These are phyloP conservation scores for Cordyceps tenuipes DNA, from an alignment of 2,329 filamentous ascomycete genomes.

Conservation along the genomic window DNA sequence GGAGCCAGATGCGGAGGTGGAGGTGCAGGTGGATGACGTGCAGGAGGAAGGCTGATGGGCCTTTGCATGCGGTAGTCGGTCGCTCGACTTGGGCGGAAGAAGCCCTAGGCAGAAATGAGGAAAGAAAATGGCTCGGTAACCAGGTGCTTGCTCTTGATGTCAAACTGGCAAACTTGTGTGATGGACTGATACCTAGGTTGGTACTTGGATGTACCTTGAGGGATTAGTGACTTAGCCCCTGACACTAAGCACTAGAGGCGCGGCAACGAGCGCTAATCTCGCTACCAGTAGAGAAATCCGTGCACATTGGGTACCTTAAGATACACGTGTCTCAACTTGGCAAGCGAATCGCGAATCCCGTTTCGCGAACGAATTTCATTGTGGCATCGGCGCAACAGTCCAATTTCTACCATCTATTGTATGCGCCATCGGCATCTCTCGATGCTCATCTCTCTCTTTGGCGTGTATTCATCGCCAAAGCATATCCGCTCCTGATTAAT, in stretches of 20 bases:
- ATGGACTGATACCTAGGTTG: background rate
- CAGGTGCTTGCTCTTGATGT: background rate
- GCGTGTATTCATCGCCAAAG: background rate
- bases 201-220: background rate
- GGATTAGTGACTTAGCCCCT: background rate
- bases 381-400: background rate
- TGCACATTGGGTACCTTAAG: background rate
- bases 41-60: too few relatives aligned
- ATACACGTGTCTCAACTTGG: background rate
- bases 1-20: too few relatives aligned
- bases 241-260: background rate
- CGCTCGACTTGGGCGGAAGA: too few relatives aligned
- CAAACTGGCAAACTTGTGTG: too few relatives aligned
- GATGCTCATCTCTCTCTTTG: background rate
- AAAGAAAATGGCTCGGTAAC: too few relatives aligned
- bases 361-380: background rate
- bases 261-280: too few relatives aligned
- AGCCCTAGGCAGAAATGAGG: too few relatives aligned
- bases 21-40: too few relatives aligned
- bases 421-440: background rate
- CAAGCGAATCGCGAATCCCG: background rate
- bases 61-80: too few relatives aligned
- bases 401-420: background rate
- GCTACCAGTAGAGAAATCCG: too few relatives aligned
- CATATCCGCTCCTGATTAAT: background rate